Evolutionary conservation across 176 grass and related monocot genomes (phyloP), one percentile per base, ranked within the genome.

Genomic region (Sorghum bicolor): DNA sequence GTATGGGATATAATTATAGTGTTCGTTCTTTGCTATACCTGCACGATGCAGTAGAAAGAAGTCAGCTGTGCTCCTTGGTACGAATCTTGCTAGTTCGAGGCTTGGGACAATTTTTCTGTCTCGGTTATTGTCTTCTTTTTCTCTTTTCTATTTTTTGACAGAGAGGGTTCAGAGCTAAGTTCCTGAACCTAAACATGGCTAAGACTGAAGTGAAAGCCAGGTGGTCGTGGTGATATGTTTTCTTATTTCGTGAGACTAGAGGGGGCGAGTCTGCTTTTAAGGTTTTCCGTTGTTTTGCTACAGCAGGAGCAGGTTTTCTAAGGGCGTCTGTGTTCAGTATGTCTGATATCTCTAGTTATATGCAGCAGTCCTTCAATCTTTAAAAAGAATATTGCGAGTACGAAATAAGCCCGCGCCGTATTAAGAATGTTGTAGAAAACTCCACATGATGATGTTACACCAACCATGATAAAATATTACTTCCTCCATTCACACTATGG

Each of bases 1-100:
- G 67, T 50, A 84, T 83, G 69, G 72, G 68, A 8, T 75, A 86
- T 82, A 67, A 33, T 66, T 82, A 78, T 78, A 85, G 43, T 32
- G 68, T 90, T 87, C 10, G 58, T 81, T 84, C 30, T 62, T 83
- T 85, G 68, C 62, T 75, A 37, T 81, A 25, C 11, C 70, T 34
- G 44, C 19, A 57, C 11, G 37, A 30, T 53, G 32, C 53, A 48
- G 53, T 28, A 52, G 37, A 25, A 38, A 72, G 45, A 62, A 3
- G 57, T 10, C 28, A 78, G 34, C 5, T 80, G 25, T 53, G 66
- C 60, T 25, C 3, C 8, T 5, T 74, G 71, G 26, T 50, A 22
- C 19, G 37, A 43, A 43, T 45, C 38, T 6, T 73, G 38, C 29
- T 28, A 10, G 62, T 32, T 79, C 26, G 15, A 57, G 48, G 34